Percentiles rank a stretch among this genome's conserved stretches.
phyloP scores from a whole-genome alignment of 257 asterid genomes.

The Capsicum rhomboideum region DNA sequence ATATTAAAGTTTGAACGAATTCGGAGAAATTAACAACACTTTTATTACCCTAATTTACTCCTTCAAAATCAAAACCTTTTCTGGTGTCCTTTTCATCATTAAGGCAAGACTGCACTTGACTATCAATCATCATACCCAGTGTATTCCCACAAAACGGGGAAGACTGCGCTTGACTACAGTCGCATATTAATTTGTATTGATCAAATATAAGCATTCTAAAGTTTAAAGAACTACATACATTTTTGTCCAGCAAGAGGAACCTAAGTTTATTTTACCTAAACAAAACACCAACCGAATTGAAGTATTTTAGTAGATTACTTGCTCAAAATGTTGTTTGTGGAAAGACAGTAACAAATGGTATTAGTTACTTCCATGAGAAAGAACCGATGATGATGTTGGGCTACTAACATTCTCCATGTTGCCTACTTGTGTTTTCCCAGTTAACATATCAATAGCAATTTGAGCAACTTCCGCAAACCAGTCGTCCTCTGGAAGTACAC shows the following conservation, averaged over 20 bases:
- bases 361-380: slow-evolving; percentile 63
- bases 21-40: too few relatives aligned
- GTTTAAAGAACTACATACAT: not conserved
- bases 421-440: slow-evolving; percentile 58
- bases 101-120: too few relatives aligned
- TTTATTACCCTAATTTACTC: too few relatives aligned
- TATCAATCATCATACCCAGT: too few relatives aligned
- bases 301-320: not conserved
- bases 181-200: too few relatives aligned
- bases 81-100: too few relatives aligned
- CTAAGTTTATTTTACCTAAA: not conserved
- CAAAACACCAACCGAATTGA: not conserved
- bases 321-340: not conserved
- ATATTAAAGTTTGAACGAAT: too few relatives aligned
- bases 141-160: too few relatives aligned
- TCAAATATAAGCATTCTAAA: not conserved
- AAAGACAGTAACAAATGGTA: not conserved
- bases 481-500: slow-evolving; percentile 81
- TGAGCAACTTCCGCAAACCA: slow-evolving; percentile 96
- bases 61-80: too few relatives aligned
- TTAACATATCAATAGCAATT: slow-evolving; percentile 69
- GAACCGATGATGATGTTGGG: slow-evolving; percentile 63
- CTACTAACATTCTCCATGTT: slow-evolving; percentile 36
- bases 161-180: too few relatives aligned
- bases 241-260: too few relatives aligned